phyloP scores from a whole-genome alignment of 169 alveolate species.

The Plasmodium falciparum region DNA sequence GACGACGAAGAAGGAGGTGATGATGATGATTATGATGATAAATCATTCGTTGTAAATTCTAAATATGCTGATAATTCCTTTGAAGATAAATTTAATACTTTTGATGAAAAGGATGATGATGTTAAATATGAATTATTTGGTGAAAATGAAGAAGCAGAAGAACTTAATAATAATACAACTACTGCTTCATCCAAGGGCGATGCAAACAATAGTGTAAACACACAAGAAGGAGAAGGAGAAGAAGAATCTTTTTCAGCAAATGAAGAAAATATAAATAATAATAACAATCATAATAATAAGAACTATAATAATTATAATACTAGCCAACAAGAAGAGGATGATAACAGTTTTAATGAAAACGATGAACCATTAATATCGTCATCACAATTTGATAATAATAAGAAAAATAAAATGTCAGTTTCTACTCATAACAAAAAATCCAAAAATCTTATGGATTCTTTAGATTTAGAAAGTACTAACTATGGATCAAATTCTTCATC shows the following conservation, averaged over 20 bases:
- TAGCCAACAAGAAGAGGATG: not conserved
- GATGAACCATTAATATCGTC: constrained; percentile 7
- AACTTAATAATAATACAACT: not conserved
- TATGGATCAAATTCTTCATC: too few relatives aligned
- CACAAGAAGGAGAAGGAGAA: not conserved
- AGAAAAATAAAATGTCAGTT: not conserved
- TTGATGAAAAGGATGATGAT: not conserved
- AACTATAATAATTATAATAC: not conserved
- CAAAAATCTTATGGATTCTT: too few relatives aligned
- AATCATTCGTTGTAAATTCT: constrained; percentile 6
- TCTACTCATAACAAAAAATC: too few relatives aligned
- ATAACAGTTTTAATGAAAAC: not conserved
- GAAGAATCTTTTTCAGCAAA: not conserved
- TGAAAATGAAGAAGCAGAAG: not conserved
- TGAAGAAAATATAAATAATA: not conserved
- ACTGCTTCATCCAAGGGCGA: not conserved
- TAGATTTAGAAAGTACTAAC: too few relatives aligned
- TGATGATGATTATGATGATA: not conserved
- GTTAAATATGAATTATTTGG: not conserved
- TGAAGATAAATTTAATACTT: constrained; percentile 13
- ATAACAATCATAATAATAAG: not conserved
- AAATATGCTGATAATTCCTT: not conserved
- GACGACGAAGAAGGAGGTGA: not conserved
- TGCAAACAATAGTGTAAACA: not conserved
- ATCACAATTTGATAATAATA: not conserved